These are phyloP conservation scores for Aspergillus bertholletiae DNA, from an alignment of 495 filamentous ascomycete genomes.

Conservation along the genomic window DNA sequence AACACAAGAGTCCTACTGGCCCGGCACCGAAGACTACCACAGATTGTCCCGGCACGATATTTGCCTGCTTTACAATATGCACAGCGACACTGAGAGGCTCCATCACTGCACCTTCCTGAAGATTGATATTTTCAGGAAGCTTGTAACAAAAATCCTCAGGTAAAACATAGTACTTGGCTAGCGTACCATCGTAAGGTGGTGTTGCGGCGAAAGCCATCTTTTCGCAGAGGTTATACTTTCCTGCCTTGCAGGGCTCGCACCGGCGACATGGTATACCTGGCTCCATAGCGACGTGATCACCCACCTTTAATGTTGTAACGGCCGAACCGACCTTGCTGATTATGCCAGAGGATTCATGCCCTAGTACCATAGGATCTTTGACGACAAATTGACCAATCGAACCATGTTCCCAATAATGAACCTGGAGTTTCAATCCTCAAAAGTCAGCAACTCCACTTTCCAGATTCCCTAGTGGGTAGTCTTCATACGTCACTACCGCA, in stretches of 20 bases:
- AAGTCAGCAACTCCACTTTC: neutral
- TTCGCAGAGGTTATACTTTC: slow-evolving; percentile 52
- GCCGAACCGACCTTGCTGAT: slow-evolving; percentile 62
- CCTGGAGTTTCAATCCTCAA: slow-evolving; percentile 25
- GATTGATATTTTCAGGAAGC: slow-evolving; percentile 39
- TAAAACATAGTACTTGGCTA: slow-evolving; percentile 52
- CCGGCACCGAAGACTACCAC: slow-evolving; percentile 55
- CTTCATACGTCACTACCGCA: slow-evolving; percentile 75
- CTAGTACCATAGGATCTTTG: slow-evolving; percentile 85
- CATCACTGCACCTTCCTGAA: slow-evolving; percentile 52
- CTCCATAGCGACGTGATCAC: slow-evolving; percentile 52
- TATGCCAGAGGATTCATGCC: slow-evolving; percentile 83
- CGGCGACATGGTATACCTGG: slow-evolving; percentile 50
- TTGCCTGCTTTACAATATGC: slow-evolving; percentile 47
- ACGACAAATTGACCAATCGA: slow-evolving; percentile 79
- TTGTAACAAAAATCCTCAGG: slow-evolving; percentile 57
- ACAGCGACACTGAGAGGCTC: slow-evolving; percentile 55
- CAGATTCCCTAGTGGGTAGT: neutral
- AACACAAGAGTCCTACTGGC: slow-evolving; percentile 53
- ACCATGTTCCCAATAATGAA: slow-evolving; percentile 89
- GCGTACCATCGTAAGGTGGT: slow-evolving; percentile 51
- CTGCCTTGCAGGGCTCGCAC: slow-evolving; percentile 49
- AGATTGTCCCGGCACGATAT: slow-evolving; percentile 41
- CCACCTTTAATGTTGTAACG: slow-evolving; percentile 39
- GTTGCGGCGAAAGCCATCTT: slow-evolving; percentile 53